Base-by-base conservation (phyloP, 2,329 filamentous ascomycete species). In the Chaetomiaceae sp. region DNA sequence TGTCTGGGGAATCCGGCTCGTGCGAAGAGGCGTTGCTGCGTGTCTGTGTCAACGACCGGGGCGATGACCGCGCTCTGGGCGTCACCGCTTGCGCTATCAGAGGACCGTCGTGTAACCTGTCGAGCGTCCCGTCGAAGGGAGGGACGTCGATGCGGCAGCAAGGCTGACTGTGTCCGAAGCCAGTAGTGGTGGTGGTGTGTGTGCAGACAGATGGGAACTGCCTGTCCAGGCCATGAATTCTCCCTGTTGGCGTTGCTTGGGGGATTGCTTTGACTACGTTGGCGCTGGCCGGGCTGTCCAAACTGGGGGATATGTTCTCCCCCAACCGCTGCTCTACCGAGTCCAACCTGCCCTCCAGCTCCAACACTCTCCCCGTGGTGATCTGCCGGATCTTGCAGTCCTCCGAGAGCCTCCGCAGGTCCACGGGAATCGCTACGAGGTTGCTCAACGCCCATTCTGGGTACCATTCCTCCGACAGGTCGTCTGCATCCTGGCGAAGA, bases 171-270 rank as follows among this genome's bases (percentile, higher is more conserved):
- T 9, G 50, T 45, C 3, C 61, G 62, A 68, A 56, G 74, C 79
- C 79, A 82, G 69, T 82, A 82, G 67, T 82, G 79, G 63, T 82
- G 79, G 59, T 83, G 78, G 59, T 83, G 79, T 56, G 74, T 79
- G 63, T 82, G 79, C 51, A 80, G 58, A 59, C 78, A 80, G 56
- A 76, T 60, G 55, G 60, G 58, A 14, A 9, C 37, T 19, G 27
- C 44, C 16, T 44, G 17, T 31, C 25, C 30, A 16, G 20, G 13
- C 45, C 34, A 35, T 23, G 38, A 19, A 4, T 41, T 23, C 40
- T 19, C 44, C 34, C 12, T 42, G 14, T 23, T 20, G 53, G 40
- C 12, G 12, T 27, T 42, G 27, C 30, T 39, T 45, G 40, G 14
- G 42, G 25, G 10, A n/a, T n/a, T n/a, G n/a, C n/a, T n/a, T n/a